These are phyloP conservation scores for Gymnopilus junonius DNA, from an alignment of 768 basidiomycete genomes.

Conservation along the genomic window DNA sequence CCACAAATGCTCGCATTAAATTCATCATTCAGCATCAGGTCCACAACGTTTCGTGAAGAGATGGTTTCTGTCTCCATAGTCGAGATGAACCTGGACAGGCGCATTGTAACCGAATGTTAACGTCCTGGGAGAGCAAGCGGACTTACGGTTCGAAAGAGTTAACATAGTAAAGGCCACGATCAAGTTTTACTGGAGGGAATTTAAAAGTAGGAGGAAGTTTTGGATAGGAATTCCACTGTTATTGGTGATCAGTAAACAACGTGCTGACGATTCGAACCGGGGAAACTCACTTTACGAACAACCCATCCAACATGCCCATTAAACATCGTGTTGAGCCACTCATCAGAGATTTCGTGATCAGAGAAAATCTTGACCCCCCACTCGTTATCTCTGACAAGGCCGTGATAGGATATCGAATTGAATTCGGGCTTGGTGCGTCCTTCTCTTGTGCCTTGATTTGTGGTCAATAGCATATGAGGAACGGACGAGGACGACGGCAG, in stretches of 20 bases:
- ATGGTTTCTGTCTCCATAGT: slow-evolving; percentile 96
- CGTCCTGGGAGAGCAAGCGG: slow-evolving; percentile 4
- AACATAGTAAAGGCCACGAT: slow-evolving; percentile 84
- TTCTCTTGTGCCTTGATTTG: slow-evolving; percentile 52
- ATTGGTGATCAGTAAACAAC: background rate
- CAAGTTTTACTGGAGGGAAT: slow-evolving; percentile 82
- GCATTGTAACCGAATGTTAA: background rate
- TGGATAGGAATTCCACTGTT: slow-evolving; percentile 83
- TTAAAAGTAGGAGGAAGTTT: slow-evolving; percentile 63
- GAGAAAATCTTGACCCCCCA: slow-evolving; percentile 93
- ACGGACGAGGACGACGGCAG: slow-evolving; percentile 45
- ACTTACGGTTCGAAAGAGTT: slow-evolving; percentile 91
- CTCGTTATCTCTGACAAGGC: slow-evolving; percentile 53
- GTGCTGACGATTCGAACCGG: background rate
- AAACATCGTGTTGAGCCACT: slow-evolving; percentile 73
- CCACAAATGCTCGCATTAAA: slow-evolving; percentile 77
- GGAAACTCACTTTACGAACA: slow-evolving; percentile 62
- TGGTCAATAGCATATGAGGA: slow-evolving; percentile 76
- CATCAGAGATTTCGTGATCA: slow-evolving; percentile 60
- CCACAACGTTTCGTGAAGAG: slow-evolving; percentile 81
- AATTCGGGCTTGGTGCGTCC: slow-evolving; percentile 71
- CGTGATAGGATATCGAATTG: slow-evolving; percentile 86
- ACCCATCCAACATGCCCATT: slow-evolving; percentile 77
- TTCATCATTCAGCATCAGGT: slow-evolving; percentile 74
- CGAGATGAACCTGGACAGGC: slow-evolving; percentile 65